Conservation (phyloP, 2,329 filamentous ascomycete genomes). For the Pseudocercospora cruenta region DNA sequence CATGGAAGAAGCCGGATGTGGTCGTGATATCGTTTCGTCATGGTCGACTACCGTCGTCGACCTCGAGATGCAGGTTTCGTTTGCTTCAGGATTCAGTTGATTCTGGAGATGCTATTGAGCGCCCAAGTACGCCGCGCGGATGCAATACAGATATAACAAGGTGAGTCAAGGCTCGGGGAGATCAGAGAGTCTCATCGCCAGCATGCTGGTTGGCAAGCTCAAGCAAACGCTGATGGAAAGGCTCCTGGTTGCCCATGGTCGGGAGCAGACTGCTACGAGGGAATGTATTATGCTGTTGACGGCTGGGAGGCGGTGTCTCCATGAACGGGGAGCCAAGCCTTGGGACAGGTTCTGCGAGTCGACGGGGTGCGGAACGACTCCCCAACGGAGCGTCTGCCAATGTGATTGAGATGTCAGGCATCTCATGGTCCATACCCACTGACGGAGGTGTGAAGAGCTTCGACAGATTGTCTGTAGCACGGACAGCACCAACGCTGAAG, state of each 20-base stretch:
- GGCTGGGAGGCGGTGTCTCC: constrained; percentile 40
- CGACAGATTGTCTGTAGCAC: constrained; percentile 55
- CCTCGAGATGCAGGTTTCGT: constrained; percentile 22
- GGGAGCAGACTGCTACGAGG: constrained; percentile 45
- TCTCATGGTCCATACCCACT: constrained; percentile 32
- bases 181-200: constrained; percentile 15
- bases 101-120: constrained; percentile 20
- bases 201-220: constrained; percentile 34
- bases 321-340: constrained; percentile 54
- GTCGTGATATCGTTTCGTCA: constrained; percentile 32
- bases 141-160: constrained; percentile 21
- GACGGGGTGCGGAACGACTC: constrained; percentile 38
- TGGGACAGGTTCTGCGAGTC: constrained; percentile 45
- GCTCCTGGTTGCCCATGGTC: constrained; percentile 33
- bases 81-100: constrained; percentile 22
- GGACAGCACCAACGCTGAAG: constrained; percentile 63
- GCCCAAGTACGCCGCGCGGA: constrained; percentile 20
- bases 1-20: constrained; percentile 21
- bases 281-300: constrained; percentile 49
- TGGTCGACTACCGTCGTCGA: constrained; percentile 24
- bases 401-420: constrained; percentile 35
- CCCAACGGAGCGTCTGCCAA: constrained; percentile 27
- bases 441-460: constrained; percentile 56
- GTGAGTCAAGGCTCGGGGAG: constrained; percentile 10
- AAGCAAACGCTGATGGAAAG: constrained; percentile 38